phyloP scores from a whole-genome alignment of 805 yeast species.

The Wickerhamiella hasegawae region DNA sequence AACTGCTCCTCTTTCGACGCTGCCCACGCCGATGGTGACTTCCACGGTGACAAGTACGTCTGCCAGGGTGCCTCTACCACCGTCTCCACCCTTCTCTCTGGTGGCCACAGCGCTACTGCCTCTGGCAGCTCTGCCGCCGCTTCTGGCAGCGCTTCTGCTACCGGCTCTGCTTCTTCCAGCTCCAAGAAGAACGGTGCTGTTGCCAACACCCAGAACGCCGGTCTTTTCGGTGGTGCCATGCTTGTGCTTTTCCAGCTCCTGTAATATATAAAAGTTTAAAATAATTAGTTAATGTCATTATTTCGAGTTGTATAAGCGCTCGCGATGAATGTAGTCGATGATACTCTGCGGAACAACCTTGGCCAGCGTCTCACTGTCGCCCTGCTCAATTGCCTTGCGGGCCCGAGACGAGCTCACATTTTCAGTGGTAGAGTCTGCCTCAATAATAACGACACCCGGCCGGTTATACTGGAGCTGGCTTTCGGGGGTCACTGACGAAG shows the following conservation, averaged over 20 bases:
- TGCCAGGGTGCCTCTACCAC: conserved; percentile 23
- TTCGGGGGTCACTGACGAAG: conserved; percentile 3
- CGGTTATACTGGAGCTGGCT: not conserved
- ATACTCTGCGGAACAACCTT: too few relatives aligned
- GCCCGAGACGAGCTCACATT: conserved; percentile 14
- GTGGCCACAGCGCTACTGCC: conserved; percentile 7
- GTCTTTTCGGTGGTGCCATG: conserved; percentile 12
- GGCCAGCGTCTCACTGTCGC: too few relatives aligned
- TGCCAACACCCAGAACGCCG: conserved; percentile 6
- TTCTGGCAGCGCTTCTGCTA: conserved; percentile 5
- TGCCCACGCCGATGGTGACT: conserved; percentile 60
- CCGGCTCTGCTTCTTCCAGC: conserved; percentile 4
- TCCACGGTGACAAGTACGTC: conserved; percentile 75
- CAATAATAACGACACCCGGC: conserved; percentile 3
- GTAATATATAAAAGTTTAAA: not conserved
- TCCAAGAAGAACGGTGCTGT: conserved; percentile 8
- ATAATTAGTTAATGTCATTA: too few relatives aligned
- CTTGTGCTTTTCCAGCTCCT: conserved; percentile 9
- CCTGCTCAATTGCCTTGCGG: conserved; percentile 3
- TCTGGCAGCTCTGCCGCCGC: conserved; percentile 6
- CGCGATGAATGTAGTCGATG: too few relatives aligned
- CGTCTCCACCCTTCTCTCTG: conserved; percentile 10
- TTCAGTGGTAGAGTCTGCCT: conserved; percentile 9
- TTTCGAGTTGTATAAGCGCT: too few relatives aligned
- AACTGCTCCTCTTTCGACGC: conserved; percentile 64